Evolutionary conservation across 208 protist genomes (phyloP).

Genomic region (Vickermania ingenoplastis): DNA sequence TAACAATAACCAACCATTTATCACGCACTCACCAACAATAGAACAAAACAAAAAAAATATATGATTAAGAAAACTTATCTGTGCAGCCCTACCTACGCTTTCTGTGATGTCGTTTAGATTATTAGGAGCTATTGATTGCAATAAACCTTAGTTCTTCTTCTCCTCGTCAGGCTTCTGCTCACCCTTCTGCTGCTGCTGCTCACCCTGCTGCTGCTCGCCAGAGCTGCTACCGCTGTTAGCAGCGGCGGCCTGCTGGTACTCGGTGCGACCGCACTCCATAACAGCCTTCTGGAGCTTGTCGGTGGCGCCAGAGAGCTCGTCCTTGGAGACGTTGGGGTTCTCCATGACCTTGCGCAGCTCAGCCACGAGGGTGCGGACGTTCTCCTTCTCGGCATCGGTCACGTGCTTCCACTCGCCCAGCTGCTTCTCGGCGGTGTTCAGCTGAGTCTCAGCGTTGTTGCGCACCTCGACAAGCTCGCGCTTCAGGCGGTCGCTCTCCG

Average conservation of each 20-base stretch:
- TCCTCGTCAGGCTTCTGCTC: too few species aligned
- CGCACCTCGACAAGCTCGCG: constrained; percentile 68
- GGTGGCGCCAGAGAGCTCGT: constrained; percentile 34
- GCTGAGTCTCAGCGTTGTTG: constrained; percentile 84
- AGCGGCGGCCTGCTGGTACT: too few species aligned
- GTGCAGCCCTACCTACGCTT: too few species aligned
- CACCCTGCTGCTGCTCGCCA: too few species aligned
- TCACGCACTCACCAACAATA: too few species aligned
- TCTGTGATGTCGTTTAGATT: too few species aligned
- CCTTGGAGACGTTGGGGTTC: constrained; percentile 61
- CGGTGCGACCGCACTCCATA: constrained; percentile 53
- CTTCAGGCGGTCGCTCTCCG: constrained; percentile 68
- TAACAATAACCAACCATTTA: constrained; percentile 19
- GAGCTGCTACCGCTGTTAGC: too few species aligned
- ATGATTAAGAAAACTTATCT: too few species aligned
- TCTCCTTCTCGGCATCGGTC: constrained; percentile 60
- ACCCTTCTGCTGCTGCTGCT: too few species aligned
- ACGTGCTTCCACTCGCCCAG: constrained; percentile 85
- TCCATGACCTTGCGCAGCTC: constrained; percentile 53
- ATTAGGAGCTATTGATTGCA: too few species aligned
- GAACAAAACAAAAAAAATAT: constrained; percentile 84
- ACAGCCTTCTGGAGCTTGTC: constrained; percentile 81
- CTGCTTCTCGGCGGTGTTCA: constrained; percentile 71
- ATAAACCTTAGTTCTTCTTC: too few species aligned
- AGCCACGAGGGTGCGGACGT: constrained; percentile 30